phyloP scores from a whole-genome alignment of 1,284 basidiomycete species.

The Termitomyces sp. region DNA sequence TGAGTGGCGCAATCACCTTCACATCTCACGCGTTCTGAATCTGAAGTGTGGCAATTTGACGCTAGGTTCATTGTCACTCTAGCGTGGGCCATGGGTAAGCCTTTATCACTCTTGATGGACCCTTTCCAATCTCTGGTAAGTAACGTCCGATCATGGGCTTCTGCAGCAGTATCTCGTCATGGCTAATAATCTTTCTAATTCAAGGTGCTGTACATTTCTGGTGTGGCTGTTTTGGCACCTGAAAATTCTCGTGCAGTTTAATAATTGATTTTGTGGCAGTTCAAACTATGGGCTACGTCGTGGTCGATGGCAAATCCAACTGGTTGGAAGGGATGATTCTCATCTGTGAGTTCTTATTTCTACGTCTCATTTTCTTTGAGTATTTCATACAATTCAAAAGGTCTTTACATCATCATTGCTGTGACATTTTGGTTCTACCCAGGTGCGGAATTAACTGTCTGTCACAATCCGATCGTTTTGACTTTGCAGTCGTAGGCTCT shows the following conservation, averaged over 20 bases:
- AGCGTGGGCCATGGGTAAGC: conserved; percentile 62
- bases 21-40: neutral
- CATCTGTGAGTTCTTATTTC: conserved; percentile 43
- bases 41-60: neutral
- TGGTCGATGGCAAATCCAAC: conserved; percentile 82
- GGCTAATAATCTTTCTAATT: conserved; percentile 7
- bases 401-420: conserved; percentile 54
- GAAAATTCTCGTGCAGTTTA: neutral
- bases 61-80: conserved; percentile 57
- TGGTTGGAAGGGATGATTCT: conserved; percentile 76
- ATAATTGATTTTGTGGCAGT: conserved; percentile 34
- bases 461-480: neutral
- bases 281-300: conserved; percentile 77
- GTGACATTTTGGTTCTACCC: conserved; percentile 63
- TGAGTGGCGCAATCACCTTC: conserved; percentile 32
- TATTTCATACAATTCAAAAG: conserved; percentile 23
- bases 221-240: conserved; percentile 11
- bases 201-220: conserved; percentile 33
- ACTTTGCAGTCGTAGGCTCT: conserved; percentile 15
- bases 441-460: conserved; percentile 24
- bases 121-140: conserved; percentile 59
- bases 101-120: conserved; percentile 61
- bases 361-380: neutral
- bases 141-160: conserved; percentile 20
- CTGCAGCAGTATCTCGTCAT: neutral